Base-by-base conservation (phyloP, 1,284 basidiomycete genomes). In the Calocybe gambosa region DNA sequence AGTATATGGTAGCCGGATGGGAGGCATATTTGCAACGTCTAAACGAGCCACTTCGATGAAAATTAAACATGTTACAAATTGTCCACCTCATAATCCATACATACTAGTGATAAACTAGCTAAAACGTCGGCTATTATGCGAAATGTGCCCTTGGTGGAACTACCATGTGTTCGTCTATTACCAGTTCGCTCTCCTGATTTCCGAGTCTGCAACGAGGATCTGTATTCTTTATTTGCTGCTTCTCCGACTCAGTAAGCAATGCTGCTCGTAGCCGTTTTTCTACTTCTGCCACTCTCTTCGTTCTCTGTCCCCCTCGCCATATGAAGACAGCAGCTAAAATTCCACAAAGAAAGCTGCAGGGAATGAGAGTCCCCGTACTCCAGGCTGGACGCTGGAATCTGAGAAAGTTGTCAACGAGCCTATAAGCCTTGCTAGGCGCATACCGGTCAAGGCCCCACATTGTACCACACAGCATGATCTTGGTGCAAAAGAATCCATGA, bases 1-100 rank as follows among this genome's bases (percentile, higher is more conserved):
- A 84, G 59, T 99, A 99, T 65, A 80, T 78, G 61, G 67, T 71
- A 46, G 93, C 86, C 53, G 95, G 95, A 0, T 99, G 95, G 96
- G 74, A 80, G 42, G 94, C 96, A 15, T 99, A 99, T 65, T 63
- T 82, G 57, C 74, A 80, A 50, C 66, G 74, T 26, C 20, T 48
- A 15, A 2, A 23, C n/a, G 25, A 23, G 21, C 21, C 21, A 23
- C 3, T n/a, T 7, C 21, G 7, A 23, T 4, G 7, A 23, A 23
- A n/a, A n/a, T n/a, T n/a, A n/a, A n/a, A n/a, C n/a, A n/a, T n/a
- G n/a, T n/a, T n/a, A n/a, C n/a, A n/a, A n/a, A n/a, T n/a, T n/a
- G n/a, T n/a, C n/a, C 19, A 44, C 29, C 21, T 12, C 6, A 19
- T 29, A 9, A n/a, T n/a, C 8, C 3, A 12, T 29, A 9, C 13